Evolutionary conservation across 176 grass and related monocot species (phyloP), one percentile per base, ranked within the genome.

Genomic region (Rhynchospora pubera): DNA sequence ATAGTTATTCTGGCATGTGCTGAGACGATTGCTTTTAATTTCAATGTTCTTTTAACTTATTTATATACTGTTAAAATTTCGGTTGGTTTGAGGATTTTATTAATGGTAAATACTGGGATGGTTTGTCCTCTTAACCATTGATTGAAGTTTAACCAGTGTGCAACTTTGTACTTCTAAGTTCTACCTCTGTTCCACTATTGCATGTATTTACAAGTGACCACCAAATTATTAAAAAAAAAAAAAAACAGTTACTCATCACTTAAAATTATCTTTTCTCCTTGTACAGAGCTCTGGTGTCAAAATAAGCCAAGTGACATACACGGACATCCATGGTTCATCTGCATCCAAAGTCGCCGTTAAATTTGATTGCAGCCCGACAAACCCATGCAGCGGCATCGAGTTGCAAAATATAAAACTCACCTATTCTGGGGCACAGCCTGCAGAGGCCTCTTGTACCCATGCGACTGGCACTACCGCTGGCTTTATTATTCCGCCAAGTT

Each of bases 281-380:
- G 2, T 80, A 56, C 18, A 88, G 87, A 61, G 63, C 39, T 89
- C 87, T 5, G 78, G 64, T 47, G 84, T 83, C 11, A 85, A 9
- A 42, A 85, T 89, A 5, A 85, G 83, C 28, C 32, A 78, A 61
- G 83, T 89, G 30, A 76, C 57, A 62, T 89, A 89, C 52, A 59
- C 24, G 0, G 79, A 89, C 69, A 85, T 89, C 8, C 57, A 74
- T 7, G 87, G 83, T 50, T 81, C 87, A 47, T 89, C 87, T 39
- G 78, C 87, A 74, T 85, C 87, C 13, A 28, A 45, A 75, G 83
- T 89, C 16, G 87, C 87, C 5, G 87, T 89, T 26, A 82, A 58
- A 39, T 85, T 89, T 32, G 67, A 85, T 65, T 89, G 83, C 77
- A 89, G 87, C 65, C 15, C 58, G 1, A 62, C 51, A 3, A 89